Evolutionary conservation across 164 flowering plant species (phyloP), one percentile per base, ranked within the genome.

Genomic region (Berberis vulgaris): DNA sequence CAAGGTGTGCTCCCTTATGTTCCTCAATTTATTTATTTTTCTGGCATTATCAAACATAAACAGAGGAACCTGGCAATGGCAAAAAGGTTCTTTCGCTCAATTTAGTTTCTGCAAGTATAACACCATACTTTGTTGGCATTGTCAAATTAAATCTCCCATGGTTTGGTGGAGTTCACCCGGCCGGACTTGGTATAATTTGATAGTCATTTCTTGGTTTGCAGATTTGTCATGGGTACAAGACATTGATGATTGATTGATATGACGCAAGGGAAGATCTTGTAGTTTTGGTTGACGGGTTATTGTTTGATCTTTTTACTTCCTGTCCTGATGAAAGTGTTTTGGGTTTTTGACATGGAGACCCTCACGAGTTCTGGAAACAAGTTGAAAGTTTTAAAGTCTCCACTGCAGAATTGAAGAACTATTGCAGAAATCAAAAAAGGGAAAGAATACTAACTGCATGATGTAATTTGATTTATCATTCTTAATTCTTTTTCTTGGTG

Each of bases 161-260:
- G 10, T 52, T 52, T 52, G 54, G 11, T 54, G 40, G 12, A 26
- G 26, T 26, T 26, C 26, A 26, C 26, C 26, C 0, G 26, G 26
- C 26, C 26, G 26, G 26, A 26, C 26, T 26, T 26, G 26, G 26
- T 26, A 26, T 26, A 54, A 49, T 62, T 50, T 43, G 46, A 13
- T 9, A 43, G 10, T 63, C 12, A 26, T 58, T 4, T 40, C 40
- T 67, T 64, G 44, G 57, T 78, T 26, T 62, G 66, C 88, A 91
- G 97, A 80, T 79, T 74, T 91, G 65, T 78, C 83, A 38, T 88
- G 93, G 96, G 88, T 88, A 59, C 89, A 88, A 72, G 89, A 88
- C 7, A 66, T 86, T 59, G 95, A 86, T 53, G 88, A 86, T 63
- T 85, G 74, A 74, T 60, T 55, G n/a, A 12, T 7, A 52, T 52